A percentile compares a stretch with the other conserved stretches of the same genome.
phyloP scores from a whole-genome alignment of 441 rosid genomes.

The Erysimum pusillum region DNA sequence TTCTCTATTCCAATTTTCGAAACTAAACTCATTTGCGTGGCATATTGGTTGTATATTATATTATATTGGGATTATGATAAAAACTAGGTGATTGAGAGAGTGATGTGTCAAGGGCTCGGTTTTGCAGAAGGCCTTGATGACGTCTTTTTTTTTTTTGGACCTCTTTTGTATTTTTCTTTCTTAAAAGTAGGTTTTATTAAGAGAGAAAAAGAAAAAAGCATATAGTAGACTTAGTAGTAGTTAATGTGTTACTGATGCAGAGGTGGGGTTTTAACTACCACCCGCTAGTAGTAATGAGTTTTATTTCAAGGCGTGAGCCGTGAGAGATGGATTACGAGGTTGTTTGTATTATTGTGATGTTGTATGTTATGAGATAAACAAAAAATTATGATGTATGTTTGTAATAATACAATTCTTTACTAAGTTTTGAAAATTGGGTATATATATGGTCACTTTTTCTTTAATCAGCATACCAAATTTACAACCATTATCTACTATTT shows the following conservation, averaged over 20 bases:
- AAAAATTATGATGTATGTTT: constrained; percentile 8
- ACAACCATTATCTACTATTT: not conserved
- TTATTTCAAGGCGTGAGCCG: not conserved
- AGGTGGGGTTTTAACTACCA: constrained; percentile 45
- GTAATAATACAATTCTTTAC: constrained; percentile 21
- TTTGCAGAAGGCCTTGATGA: constrained; percentile 45
- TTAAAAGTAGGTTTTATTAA: constrained; percentile 8
- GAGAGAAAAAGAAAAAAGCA: not conserved
- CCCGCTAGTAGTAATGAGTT: constrained; percentile 40
- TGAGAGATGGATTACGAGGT: constrained; percentile 16
- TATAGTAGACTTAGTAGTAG: too few relatives aligned
- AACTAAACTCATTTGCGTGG: constrained; percentile 26
- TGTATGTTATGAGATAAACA: constrained; percentile 22
- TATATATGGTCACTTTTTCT: not conserved
- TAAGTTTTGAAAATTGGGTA: not conserved
- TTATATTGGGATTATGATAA: not conserved
- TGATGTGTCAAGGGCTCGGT: constrained; percentile 38
- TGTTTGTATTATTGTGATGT: constrained; percentile 16
- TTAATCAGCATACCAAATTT: not conserved
- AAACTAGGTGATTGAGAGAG: constrained; percentile 21
- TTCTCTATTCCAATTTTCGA: not conserved
- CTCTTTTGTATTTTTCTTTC: constrained; percentile 27
- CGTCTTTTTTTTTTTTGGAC: constrained; percentile 20
- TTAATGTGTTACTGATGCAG: constrained; percentile 35
- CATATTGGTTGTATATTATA: too few relatives aligned